Base-by-base conservation (phyloP, 2,329 filamentous ascomycete genomes). In the Rutstroemia sp. region DNA sequence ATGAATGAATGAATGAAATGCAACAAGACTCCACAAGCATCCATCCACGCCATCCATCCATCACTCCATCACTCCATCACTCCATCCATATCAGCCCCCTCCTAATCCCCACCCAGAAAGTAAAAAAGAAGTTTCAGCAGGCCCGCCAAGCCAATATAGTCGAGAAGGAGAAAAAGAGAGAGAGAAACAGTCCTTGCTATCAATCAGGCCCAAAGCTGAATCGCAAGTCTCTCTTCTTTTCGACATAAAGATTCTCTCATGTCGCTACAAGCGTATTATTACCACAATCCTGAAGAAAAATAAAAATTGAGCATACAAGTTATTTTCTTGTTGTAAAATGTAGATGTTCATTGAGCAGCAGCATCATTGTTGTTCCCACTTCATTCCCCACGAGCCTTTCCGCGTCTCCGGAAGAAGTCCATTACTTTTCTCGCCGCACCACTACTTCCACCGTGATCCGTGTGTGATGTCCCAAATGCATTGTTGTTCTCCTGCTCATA, bases 361-460 rank as follows among this genome's bases (percentile, higher is more conserved):
- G 16, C 39, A 39, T 4, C 37, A 12, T 41, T 30, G 27, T 7
- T 30, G 27, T 30, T 30, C 10, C 27, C 2, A 9, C 8, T 55
- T 55, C 53, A 55, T 39, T 57, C 58, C 10, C 58, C 63, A 18
- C 66, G 58, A 87, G 79, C 64, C 86, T 89, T 74, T 87, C 88
- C 90, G 70, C 92, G 82, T 71, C 92, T 81, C 65, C 94, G 81
- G 77, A 99, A 99, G 73, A 97, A 96, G 74, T 99, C 92, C 92
- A 99, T 97, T 41, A 99, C 94, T 69, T 90, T 85, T 70, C 92
- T 87, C 14, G 92, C 91, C 3, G 91, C 88, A 56, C 90, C 90
- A 62, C 86, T 92, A 71, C 88, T 95, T 46, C 92, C 92, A 34
- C 85, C 85, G 52, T 69, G 64, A 67, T 91, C 85, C 52, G 85